phyloP scores from a whole-genome alignment of 1,284 basidiomycete genomes.

The Stygiomarasmius scandens region DNA sequence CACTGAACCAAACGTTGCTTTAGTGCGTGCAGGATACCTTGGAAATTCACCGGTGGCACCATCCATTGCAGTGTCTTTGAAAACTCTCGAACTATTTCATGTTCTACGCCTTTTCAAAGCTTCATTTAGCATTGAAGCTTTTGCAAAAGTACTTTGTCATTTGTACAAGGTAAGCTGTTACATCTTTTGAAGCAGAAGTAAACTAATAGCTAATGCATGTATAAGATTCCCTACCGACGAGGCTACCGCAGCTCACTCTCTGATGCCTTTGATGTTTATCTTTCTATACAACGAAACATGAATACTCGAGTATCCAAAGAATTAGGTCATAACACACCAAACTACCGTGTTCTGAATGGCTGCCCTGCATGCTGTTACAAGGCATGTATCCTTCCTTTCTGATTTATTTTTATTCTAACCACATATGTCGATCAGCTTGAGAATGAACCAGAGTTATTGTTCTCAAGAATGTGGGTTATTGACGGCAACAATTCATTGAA shows the following conservation, averaged over 20 bases:
- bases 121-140: background rate
- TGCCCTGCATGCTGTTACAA: constrained; percentile 1
- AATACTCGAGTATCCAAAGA: background rate
- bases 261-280: background rate
- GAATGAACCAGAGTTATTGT: background rate
- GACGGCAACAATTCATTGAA: background rate
- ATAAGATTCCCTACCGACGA: background rate
- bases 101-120: background rate
- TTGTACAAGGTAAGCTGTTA: background rate
- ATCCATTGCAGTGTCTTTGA: background rate
- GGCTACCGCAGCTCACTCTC: background rate
- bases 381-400: background rate
- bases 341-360: background rate
- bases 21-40: background rate
- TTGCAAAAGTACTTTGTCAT: background rate
- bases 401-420: background rate
- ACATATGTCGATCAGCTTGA: background rate
- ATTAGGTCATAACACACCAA: background rate
- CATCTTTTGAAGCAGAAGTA: background rate
- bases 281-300: background rate
- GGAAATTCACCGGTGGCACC: background rate
- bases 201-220: too few species aligned
- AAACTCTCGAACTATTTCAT: background rate
- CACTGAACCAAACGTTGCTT: background rate
- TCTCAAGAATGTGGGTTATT: background rate